Evolutionary conservation across 2,329 filamentous ascomycete species (phyloP).

Genomic region (Gliomastix tumulicola): DNA sequence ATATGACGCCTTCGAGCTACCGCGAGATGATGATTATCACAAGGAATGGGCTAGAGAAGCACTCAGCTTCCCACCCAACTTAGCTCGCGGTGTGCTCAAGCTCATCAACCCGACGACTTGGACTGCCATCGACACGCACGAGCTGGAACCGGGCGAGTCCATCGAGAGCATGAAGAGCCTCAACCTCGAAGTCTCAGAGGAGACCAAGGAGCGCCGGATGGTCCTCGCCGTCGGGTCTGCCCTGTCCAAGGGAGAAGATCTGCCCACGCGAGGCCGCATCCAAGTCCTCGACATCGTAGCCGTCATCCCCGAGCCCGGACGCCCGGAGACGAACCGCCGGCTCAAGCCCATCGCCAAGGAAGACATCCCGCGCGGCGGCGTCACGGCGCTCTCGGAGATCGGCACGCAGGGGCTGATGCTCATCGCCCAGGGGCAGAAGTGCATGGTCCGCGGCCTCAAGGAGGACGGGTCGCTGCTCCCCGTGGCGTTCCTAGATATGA

Average conservation of each 20-base stretch:
- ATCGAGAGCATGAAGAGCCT: slow-evolving; percentile 78
- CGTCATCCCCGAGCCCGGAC: slow-evolving; percentile 82
- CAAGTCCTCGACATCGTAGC: slow-evolving; percentile 89
- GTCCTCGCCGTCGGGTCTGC: slow-evolving; percentile 82
- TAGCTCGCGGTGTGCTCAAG: slow-evolving; percentile 67
- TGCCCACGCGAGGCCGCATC: slow-evolving; percentile 75
- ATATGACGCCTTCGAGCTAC: slow-evolving; percentile 68
- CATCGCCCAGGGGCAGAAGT: slow-evolving; percentile 91
- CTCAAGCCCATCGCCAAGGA: slow-evolving; percentile 84
- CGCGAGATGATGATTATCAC: slow-evolving; percentile 79
- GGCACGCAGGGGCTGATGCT: slow-evolving; percentile 84
- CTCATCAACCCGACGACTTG: slow-evolving; percentile 73
- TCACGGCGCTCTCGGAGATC: slow-evolving; percentile 79
- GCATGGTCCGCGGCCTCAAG: slow-evolving; percentile 92
- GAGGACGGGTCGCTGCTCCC: slow-evolving; percentile 90
- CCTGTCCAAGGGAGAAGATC: slow-evolving; percentile 81
- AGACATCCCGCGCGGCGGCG: slow-evolving; percentile 83
- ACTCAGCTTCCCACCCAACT: slow-evolving; percentile 54
- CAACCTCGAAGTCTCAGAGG: slow-evolving; percentile 83
- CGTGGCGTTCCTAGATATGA: slow-evolving; percentile 97
- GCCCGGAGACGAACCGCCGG: slow-evolving; percentile 77
- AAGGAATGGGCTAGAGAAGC: slow-evolving; percentile 74
- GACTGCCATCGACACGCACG: slow-evolving; percentile 69
- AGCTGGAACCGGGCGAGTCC: slow-evolving; percentile 68
- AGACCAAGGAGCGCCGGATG: slow-evolving; percentile 77